Base-by-base conservation (phyloP, 768 basidiomycete species). In the Boletus patriciae region DNA sequence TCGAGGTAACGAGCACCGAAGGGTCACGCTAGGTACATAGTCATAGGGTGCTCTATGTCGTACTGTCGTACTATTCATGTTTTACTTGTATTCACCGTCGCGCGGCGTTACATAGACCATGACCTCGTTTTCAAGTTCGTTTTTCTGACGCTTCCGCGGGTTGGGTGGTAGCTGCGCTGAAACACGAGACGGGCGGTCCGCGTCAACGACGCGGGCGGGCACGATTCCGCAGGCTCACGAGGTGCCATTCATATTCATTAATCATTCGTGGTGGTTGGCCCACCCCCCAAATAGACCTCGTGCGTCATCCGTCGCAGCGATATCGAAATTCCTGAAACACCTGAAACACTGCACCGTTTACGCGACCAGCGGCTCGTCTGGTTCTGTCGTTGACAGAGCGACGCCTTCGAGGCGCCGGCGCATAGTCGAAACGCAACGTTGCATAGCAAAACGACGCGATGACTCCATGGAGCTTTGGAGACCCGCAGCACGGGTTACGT, bases 31-130 rank as follows among this genome's bases (percentile, higher is more conserved):
- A 15, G 18, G 21, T 53, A 25, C 25, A 4, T 25, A 12, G 31
- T 48, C 23, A 21, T n/a, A 31, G 27, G 52, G 21, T 25, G 21
- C 9, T 27, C 34, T 19, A 29, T 8, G 25, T n/a, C 31, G 16
- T 52, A 13, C n/a, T 29, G 10, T 43, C 38, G 16, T 54, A 29
- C 41, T 43, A 23, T 3, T 44, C 19, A 37, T 36, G 50, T 12
- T 31, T 27, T 4, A 41, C 37, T 23, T 37, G 33, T 57, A 37
- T 57, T 58, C 21, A 43, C 54, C 57, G 46, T 58, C 18, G 15
- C 38, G 19, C n/a, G 40, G 46, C n/a, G 38, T 41, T 29, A 19
- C 38, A 55, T n/a, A 33, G 21, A 15, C 6, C 21, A 54, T 43
- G 19, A 41, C 18, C 42, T 31, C 23, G 13, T 43, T 16, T 44